Conservation (phyloP, 352 stramenopile species). For the Phytopythium delawarense region DNA sequence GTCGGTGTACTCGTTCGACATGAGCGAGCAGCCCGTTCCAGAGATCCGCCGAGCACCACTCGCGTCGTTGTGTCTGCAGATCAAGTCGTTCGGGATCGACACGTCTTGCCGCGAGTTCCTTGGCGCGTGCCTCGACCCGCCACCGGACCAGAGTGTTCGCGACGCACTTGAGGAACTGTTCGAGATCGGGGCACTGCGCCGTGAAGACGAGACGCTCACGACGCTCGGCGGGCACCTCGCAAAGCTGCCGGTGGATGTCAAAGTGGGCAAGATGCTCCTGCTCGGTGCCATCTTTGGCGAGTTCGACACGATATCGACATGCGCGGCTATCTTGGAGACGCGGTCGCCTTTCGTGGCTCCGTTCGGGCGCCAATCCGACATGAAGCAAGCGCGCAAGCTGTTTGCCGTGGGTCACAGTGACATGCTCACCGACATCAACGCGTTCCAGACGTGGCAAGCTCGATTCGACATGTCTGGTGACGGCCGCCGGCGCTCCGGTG, state of each 20-base stretch:
- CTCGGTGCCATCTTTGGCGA: conserved; percentile 93
- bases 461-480: conserved; percentile 11
- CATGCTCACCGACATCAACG: conserved; percentile 74
- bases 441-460: conserved; percentile 57
- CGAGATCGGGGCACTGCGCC: conserved; percentile 82
- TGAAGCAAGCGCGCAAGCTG: conserved; percentile 52
- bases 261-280: conserved; percentile 97
- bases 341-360: conserved; percentile 82
- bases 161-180: conserved; percentile 91
- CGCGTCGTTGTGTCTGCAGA: conserved; percentile 95
- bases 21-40: conserved; percentile 83
- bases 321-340: conserved; percentile 70
- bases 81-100: conserved; percentile 85
- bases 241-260: conserved; percentile 94
- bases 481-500: conserved; percentile 17
- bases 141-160: conserved; percentile 76
- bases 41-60: conserved; percentile 96
- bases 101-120: conserved; percentile 86
- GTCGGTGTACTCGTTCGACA: conserved; percentile 65
- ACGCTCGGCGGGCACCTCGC: conserved; percentile 91
- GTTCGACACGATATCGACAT: conserved; percentile 61
- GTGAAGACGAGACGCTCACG: conserved; percentile 80
- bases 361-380: conserved; percentile 62
- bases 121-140: conserved; percentile 89
- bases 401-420: conserved; percentile 65